Evolutionary conservation across 208 protist species (phyloP).

Genomic region (Trypanosoma cruzi): DNA sequence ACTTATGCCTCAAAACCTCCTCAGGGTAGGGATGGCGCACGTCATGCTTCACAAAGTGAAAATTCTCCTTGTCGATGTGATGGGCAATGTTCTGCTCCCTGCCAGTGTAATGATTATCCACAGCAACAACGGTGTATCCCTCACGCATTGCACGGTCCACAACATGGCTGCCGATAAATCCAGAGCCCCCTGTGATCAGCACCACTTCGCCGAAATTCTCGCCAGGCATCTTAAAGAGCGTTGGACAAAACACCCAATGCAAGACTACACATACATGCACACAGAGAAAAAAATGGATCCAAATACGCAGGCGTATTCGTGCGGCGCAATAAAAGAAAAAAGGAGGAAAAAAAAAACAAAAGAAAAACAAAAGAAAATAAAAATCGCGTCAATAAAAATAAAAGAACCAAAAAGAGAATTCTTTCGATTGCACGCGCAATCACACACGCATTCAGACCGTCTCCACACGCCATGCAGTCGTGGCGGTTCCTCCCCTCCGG

Average conservation of each 20-base stretch:
- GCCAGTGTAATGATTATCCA: conserved; percentile 96
- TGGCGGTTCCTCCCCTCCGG: too few species aligned
- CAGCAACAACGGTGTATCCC: conserved; percentile 73
- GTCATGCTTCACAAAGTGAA: conserved; percentile 91
- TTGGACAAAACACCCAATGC: neutral
- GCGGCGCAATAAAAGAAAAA: conserved; percentile 16
- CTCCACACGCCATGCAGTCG: too few species aligned
- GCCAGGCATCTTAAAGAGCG: neutral
- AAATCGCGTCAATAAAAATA: too few species aligned
- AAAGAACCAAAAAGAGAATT: too few species aligned
- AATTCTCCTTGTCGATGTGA: conserved; percentile 61
- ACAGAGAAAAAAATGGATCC: neutral
- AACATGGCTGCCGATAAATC: conserved; percentile 96
- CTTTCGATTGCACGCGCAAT: too few species aligned
- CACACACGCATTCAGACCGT: too few species aligned
- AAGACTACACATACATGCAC: too few species aligned
- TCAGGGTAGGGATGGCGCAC: conserved; percentile 45
- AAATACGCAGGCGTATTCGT: neutral
- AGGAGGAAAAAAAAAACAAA: conserved; percentile 16
- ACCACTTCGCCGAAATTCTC: conserved; percentile 31
- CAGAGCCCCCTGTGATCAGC: conserved; percentile 94
- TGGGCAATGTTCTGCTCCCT: conserved; percentile 57
- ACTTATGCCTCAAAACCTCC: conserved; percentile 40
- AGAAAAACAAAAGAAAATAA: conserved; percentile 16
- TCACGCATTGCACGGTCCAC: conserved; percentile 76